Conservation (phyloP, 129 eudicot species). For the Chrysanthemum makinoi region DNA sequence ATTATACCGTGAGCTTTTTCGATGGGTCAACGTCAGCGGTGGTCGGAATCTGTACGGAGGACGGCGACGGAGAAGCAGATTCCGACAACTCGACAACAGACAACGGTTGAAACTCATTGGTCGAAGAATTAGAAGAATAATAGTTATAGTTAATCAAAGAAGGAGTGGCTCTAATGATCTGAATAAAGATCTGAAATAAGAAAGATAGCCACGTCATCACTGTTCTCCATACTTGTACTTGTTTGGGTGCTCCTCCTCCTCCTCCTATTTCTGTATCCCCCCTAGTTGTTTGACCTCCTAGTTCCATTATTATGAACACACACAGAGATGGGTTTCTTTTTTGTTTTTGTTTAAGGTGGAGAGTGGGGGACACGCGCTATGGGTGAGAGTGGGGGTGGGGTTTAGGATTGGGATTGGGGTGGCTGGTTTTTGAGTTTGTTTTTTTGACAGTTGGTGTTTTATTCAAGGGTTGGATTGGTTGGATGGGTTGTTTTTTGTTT, state of each 20-base stretch:
- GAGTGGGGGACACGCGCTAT: constrained; percentile 26
- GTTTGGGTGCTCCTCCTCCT: constrained; percentile 70
- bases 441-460: constrained; percentile 23
- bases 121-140: constrained; percentile 37
- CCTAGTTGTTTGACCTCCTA: constrained; percentile 48
- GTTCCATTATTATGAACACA: constrained; percentile 54
- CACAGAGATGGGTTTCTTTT: background rate
- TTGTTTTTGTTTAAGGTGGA: constrained; percentile 6
- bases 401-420: background rate
- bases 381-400: constrained; percentile 19
- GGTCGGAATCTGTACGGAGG: constrained; percentile 30
- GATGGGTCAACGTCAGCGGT: constrained; percentile 25
- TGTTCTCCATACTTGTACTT: constrained; percentile 80
- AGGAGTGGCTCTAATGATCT: constrained; percentile 92
- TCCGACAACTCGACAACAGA: constrained; percentile 66
- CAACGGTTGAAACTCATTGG: constrained; percentile 66
- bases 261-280: constrained; percentile 30
- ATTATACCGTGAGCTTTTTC: constrained; percentile 63
- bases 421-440: constrained; percentile 1
- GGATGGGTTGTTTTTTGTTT: no score
- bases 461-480: no score
- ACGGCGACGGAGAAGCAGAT: constrained; percentile 31
- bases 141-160: constrained; percentile 52
- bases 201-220: constrained; percentile 84
- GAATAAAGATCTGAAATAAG: constrained; percentile 91